These are phyloP conservation scores for Candida pseudoglaebosa DNA, from an alignment of 805 yeast genomes.

Conservation along the genomic window DNA sequence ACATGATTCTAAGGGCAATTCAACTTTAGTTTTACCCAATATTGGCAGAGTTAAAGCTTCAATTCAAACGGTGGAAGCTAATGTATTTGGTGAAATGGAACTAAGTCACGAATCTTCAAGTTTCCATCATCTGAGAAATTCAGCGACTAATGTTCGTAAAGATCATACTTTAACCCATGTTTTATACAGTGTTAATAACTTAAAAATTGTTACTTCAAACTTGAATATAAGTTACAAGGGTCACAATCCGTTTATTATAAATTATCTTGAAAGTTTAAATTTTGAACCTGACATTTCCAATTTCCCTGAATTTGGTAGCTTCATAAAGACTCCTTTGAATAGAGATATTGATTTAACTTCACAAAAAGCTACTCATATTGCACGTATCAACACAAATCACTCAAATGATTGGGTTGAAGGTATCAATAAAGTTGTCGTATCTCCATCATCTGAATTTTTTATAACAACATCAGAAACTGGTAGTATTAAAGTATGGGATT, in stretches of 20 bases:
- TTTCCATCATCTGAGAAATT: constrained; percentile 3
- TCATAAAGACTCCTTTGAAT: constrained; percentile 9
- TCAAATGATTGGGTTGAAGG: constrained; percentile 32
- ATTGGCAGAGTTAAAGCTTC: constrained; percentile 31
- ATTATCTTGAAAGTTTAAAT: constrained; percentile 49
- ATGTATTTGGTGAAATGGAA: constrained; percentile 45
- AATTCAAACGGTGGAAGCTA: constrained; percentile 37
- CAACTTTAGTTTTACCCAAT: constrained; percentile 27
- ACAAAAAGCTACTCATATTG: constrained; percentile 53
- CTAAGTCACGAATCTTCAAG: constrained; percentile 18
- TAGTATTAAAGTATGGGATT: constrained; percentile 72
- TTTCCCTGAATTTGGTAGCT: constrained; percentile 63
- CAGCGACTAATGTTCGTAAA: constrained; percentile 1
- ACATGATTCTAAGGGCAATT: constrained; percentile 6
- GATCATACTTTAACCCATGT: constrained; percentile 27
- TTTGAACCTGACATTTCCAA: constrained; percentile 57
- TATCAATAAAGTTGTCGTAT: constrained; percentile 53
- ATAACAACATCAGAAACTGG: constrained; percentile 80
- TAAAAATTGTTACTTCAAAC: constrained; percentile 28
- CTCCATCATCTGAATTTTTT: constrained; percentile 63
- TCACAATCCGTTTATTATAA: constrained; percentile 55
- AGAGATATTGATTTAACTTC: constrained; percentile 7
- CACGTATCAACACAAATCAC: constrained; percentile 62
- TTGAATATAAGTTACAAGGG: constrained; percentile 65
- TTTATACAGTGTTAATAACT: constrained; percentile 28